These are phyloP conservation scores for Acanthamoeba polyphaga DNA, from an alignment of 208 protist species.

Conservation along the genomic window DNA sequence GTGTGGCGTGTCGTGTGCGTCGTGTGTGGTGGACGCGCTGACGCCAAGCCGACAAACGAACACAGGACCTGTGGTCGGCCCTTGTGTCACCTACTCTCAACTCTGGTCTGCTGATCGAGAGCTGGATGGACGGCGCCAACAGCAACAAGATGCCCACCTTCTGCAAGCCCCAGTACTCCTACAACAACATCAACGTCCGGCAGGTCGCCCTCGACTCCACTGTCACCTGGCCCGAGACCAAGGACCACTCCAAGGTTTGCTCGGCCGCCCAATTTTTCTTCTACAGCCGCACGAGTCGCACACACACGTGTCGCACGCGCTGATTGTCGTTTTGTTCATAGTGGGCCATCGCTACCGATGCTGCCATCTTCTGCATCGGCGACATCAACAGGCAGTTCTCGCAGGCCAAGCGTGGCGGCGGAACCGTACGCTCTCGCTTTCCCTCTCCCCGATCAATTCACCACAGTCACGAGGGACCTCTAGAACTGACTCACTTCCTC, in stretches of 20 bases:
- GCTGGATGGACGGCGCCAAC: constrained; percentile 78
- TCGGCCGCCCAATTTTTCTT: background rate
- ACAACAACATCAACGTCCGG: constrained; percentile 73
- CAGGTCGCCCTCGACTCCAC: background rate
- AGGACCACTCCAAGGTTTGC: constrained; percentile 83
- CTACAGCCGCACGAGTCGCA: background rate
- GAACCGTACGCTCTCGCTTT: constrained; percentile 21
- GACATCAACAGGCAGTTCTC: constrained; percentile 83
- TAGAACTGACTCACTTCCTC: background rate
- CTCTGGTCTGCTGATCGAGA: constrained; percentile 66
- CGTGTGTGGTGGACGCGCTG: background rate
- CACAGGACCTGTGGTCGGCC: constrained; percentile 76
- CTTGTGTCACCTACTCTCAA: constrained; percentile 78
- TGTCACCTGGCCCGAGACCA: constrained; percentile 55
- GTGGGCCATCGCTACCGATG: background rate
- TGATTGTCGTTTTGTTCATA: background rate
- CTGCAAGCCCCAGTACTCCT: constrained; percentile 74
- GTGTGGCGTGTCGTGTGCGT: background rate
- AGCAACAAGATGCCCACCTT: constrained; percentile 74
- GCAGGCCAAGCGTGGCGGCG: constrained; percentile 82
- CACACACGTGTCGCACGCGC: background rate
- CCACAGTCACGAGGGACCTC: background rate
- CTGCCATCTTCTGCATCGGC: constrained; percentile 81
- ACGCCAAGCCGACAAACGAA: background rate
- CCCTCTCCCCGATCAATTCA: background rate